phyloP scores from a whole-genome alignment of 2,329 filamentous ascomycete genomes.

The Aureobasidium sp. region DNA sequence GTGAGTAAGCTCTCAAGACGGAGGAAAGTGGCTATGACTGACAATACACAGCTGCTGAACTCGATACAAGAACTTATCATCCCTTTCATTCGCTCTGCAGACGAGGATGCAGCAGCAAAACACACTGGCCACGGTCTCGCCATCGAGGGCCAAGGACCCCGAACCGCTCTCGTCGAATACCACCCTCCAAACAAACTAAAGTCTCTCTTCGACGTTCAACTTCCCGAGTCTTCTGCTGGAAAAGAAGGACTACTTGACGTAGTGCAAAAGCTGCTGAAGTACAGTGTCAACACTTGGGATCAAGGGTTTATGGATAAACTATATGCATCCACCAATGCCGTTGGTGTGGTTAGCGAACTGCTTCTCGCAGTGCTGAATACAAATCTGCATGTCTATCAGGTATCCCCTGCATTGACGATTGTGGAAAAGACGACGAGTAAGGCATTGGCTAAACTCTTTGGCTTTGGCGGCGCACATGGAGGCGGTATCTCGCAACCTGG shows the following conservation, averaged over 20 bases:
- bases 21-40: background rate
- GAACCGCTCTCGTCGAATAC: constrained; percentile 36
- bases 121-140: constrained; percentile 48
- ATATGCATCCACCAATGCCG: constrained; percentile 81
- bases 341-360: constrained; percentile 77
- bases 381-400: constrained; percentile 89
- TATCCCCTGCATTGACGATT: constrained; percentile 78
- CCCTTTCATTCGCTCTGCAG: constrained; percentile 62
- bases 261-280: constrained; percentile 63
- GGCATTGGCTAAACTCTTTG: constrained; percentile 67
- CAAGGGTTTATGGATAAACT: constrained; percentile 95
- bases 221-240: constrained; percentile 31
- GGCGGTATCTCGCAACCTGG: constrained; percentile 72
- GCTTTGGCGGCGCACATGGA: constrained; percentile 58
- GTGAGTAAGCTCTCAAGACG: constrained; percentile 18
- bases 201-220: constrained; percentile 30
- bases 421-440: constrained; percentile 78
- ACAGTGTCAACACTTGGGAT: constrained; percentile 97
- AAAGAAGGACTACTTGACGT: constrained; percentile 37
- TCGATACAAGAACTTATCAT: constrained; percentile 61
- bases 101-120: constrained; percentile 52
- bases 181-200: constrained; percentile 37
- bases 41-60: constrained; percentile 58
- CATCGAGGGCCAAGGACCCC: constrained; percentile 54
- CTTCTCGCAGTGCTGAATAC: constrained; percentile 83